Evolutionary conservation across 1,284 basidiomycete species (phyloP).

Genomic region (Pseudozyma thailandica): DNA sequence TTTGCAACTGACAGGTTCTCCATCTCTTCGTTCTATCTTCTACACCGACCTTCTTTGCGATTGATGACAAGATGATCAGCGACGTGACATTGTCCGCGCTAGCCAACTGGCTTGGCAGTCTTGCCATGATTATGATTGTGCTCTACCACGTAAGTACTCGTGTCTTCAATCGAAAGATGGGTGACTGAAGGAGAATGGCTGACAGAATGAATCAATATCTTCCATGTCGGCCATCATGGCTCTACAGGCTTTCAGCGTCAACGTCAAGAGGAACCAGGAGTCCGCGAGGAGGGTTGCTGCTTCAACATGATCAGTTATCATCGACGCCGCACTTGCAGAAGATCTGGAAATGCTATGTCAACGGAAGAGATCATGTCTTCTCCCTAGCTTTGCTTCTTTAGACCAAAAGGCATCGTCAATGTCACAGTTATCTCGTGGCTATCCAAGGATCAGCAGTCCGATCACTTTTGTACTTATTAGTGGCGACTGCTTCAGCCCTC

Average conservation of each 20-base stretch:
- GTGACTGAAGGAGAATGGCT: not conserved
- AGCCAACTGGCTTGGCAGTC: constrained; percentile 63
- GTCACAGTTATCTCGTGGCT: too few relatives aligned
- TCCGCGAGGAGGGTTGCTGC: constrained; percentile 18
- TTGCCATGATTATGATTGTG: constrained; percentile 62
- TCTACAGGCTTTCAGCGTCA: constrained; percentile 41
- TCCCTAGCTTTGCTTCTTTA: too few relatives aligned
- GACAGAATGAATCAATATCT: not conserved
- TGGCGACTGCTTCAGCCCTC: too few relatives aligned
- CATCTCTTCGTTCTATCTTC: not conserved
- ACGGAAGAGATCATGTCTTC: too few relatives aligned
- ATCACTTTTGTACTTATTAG: too few relatives aligned
- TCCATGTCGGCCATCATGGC: not conserved
- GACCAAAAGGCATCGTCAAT: too few relatives aligned
- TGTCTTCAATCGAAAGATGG: not conserved
- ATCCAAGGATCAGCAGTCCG: too few relatives aligned
- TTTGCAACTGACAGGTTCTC: not conserved
- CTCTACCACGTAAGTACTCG: constrained; percentile 58
- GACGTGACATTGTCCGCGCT: constrained; percentile 62
- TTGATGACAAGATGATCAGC: constrained; percentile 49
- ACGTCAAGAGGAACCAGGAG: constrained; percentile 50
- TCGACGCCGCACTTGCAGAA: too few relatives aligned
- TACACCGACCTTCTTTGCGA: not conserved
- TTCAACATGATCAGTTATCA: constrained; percentile 16
- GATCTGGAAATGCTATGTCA: too few relatives aligned